These are phyloP conservation scores for Globisporangium nagaii DNA, from an alignment of 352 stramenopile genomes.

Conservation along the genomic window DNA sequence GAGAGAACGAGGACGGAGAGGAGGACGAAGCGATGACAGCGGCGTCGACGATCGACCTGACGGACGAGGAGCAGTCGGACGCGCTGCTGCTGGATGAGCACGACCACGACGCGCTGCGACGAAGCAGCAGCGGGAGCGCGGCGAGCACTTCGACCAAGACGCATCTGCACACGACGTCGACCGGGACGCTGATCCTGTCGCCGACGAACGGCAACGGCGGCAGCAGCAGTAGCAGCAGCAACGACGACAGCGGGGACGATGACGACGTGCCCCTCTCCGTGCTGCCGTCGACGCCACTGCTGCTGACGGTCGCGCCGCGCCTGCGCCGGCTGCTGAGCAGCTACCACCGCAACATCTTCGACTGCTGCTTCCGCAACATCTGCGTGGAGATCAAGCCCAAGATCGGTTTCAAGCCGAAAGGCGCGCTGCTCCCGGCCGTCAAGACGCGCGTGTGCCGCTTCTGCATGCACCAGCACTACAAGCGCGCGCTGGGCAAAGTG, in stretches of 20 bases:
- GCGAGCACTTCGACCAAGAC: background rate
- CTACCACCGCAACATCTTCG: constrained; percentile 62
- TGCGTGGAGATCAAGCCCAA: constrained; percentile 88
- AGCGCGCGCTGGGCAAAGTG: constrained; percentile 64
- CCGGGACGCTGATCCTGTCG: background rate
- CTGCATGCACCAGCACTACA: constrained; percentile 88
- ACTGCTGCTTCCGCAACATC: constrained; percentile 83
- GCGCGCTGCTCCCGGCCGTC: constrained; percentile 42
- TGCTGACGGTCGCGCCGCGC: constrained; percentile 7
- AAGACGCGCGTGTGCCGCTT: constrained; percentile 75
- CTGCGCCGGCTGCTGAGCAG: constrained; percentile 24
- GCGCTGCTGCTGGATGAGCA: constrained; percentile 4
- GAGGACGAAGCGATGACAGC: constrained; percentile 12
- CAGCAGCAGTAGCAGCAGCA: no score
- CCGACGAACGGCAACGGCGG: background rate
- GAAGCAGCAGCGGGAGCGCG: background rate
- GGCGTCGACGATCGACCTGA: constrained; percentile 22
- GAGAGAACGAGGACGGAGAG: constrained; percentile 12
- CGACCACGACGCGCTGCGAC: background rate
- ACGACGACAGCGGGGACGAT: constrained; percentile 14
- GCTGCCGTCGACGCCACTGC: background rate
- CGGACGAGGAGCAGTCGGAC: constrained; percentile 27
- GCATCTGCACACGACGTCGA: background rate
- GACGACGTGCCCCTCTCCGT: constrained; percentile 22
- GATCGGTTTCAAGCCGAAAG: constrained; percentile 70